Evolutionary conservation across 2,329 filamentous ascomycete genomes (phyloP), one percentile per base, ranked within the genome.

Genomic region (Aspergillus ustus): DNA sequence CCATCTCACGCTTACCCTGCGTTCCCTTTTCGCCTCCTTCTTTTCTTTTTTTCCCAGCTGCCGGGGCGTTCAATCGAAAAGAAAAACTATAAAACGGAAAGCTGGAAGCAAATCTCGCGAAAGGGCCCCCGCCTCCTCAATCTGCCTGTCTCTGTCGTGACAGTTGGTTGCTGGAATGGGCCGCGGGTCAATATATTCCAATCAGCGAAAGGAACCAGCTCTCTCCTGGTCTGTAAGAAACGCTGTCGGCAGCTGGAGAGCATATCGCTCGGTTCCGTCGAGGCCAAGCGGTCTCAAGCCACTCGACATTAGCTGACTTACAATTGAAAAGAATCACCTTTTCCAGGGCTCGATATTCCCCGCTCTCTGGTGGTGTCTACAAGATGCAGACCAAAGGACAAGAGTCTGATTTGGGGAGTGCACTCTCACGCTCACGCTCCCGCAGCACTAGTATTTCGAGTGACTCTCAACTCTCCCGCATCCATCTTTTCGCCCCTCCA

Each of bases 401-500:
- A 60, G 74, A 76, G 43, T 69, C 72, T 59, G 74, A 76, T 20
- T 52, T 73, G 49, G 71, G 63, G 54, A 66, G 67, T 53, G 66
- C 70, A 17, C 37, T 70, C 58, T 75, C 75, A 50, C 77, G 54
- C 29, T 61, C 59, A 20, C 77, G 59, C 44, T 61, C 59, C 11
- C 22, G 77, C 63, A 79, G 75, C 62, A 73, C 73, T 59, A 78
- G 75, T 66, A 67, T 79, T 31, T 78, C 75, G 25, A 77, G 72
- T 59, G 77, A 79, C 66, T 72, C 70, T 34, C 73, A 72, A 55
- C 63, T 72, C 25, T 63, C 73, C 22, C 69, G 73, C 61, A 63
- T 69, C 57, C 70, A 68, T 71, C 84, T 84, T 70, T 78, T 90
- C 53, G 86, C 87, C 51, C 90, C 91, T 56, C 90, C 92, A 19